phyloP scores from a whole-genome alignment of 345 rosid species.

The Laguncularia racemosa region DNA sequence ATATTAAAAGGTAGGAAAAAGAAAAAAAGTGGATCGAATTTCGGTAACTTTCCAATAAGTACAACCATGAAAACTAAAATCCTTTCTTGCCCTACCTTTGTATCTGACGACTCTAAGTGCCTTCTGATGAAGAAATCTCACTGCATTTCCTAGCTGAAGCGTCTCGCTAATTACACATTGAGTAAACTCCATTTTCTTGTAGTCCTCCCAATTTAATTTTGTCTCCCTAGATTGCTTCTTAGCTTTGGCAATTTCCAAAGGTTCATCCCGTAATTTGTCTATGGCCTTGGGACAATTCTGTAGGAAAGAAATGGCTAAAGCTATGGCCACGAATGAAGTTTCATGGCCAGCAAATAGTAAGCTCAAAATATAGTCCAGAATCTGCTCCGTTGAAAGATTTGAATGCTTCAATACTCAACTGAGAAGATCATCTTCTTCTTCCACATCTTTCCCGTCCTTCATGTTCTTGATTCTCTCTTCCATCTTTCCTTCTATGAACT shows the following conservation, averaged over 20 bases:
- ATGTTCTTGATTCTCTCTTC: conserved; percentile 43
- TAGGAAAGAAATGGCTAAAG: conserved; percentile 82
- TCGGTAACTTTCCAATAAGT: too few species aligned
- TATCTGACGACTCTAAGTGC: conserved; percentile 73
- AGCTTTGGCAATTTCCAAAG: conserved; percentile 46
- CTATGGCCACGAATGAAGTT: conserved; percentile 88
- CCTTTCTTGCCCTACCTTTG: conserved; percentile 40
- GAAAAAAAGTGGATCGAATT: too few species aligned
- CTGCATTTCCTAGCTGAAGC: conserved; percentile 89
- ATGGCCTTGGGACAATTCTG: conserved; percentile 65
- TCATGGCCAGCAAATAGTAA: conserved; percentile 95
- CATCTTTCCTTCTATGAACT: conserved; percentile 77
- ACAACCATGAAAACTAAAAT: too few species aligned
- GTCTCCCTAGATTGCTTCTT: conserved; percentile 50
- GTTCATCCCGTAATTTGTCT: conserved; percentile 85
- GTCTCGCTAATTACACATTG: conserved; percentile 94
- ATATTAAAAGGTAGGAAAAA: too few species aligned
- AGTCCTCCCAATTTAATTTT: conserved; percentile 86
- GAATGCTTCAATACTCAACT: conserved; percentile 90
- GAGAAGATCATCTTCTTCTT: conserved; percentile 62
- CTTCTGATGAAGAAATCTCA: conserved; percentile 90
- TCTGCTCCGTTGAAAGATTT: conserved; percentile 79
- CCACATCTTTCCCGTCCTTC: background rate
- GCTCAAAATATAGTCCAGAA: conserved; percentile 81
- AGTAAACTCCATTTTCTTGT: conserved; percentile 95